Conservation (phyloP, 495 filamentous ascomycete species). For the Aspergillus bridgeri region DNA sequence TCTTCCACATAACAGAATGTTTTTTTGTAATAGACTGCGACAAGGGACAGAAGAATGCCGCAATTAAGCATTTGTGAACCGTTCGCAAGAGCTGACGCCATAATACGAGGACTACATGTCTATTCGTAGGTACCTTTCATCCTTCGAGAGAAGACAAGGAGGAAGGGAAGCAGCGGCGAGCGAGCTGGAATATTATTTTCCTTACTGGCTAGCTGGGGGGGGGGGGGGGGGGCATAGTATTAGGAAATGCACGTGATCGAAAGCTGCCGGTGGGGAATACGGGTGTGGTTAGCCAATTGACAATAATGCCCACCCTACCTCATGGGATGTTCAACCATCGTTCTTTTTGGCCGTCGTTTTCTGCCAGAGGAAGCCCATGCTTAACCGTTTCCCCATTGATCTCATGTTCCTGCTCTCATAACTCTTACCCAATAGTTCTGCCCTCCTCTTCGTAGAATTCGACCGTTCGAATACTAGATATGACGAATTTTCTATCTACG, state of each 20-base stretch:
- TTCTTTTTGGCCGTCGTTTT: slow-evolving; percentile 1
- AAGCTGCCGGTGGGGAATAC: not conserved
- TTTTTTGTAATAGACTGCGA: no score
- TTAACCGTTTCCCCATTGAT: slow-evolving; percentile 1
- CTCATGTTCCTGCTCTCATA: not conserved
- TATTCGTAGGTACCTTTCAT: no score
- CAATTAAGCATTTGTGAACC: not conserved
- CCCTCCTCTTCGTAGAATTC: not conserved
- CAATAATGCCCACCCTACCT: not conserved
- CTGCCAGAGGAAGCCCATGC: slow-evolving; percentile 2
- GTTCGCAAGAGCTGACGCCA: no score
- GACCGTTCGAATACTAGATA: not conserved
- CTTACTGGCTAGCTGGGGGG: not conserved
- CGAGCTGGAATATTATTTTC: not conserved
- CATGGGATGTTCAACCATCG: slow-evolving; percentile 1
- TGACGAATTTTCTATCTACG: slow-evolving; percentile 1
- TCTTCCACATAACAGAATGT: no score
- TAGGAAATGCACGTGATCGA: slow-evolving; percentile 2
- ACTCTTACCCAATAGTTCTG: slow-evolving; percentile 1
- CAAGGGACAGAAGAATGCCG: no score
- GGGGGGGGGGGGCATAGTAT: not conserved
- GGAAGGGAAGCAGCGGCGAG: no score
- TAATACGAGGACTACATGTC: no score
- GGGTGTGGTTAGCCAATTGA: not conserved
- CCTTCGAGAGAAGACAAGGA: no score